These are phyloP conservation scores for Calonectria pauciramosa DNA, from an alignment of 2,329 filamentous ascomycete species.

Conservation along the genomic window DNA sequence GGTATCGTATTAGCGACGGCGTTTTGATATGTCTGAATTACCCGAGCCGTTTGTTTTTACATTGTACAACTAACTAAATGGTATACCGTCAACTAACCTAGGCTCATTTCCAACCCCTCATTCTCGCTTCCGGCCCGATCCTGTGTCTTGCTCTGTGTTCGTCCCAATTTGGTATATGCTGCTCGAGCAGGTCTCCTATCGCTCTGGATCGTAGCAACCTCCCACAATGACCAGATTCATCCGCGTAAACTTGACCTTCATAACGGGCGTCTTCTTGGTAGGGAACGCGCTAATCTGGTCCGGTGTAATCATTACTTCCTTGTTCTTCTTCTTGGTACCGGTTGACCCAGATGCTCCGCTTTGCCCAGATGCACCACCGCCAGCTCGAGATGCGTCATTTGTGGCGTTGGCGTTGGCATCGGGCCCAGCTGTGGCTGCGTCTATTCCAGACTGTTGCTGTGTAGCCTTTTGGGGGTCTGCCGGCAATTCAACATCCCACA, in stretches of 20 bases:
- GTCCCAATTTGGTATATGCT: not conserved
- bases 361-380: conserved; percentile 44
- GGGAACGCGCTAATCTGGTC: conserved; percentile 96
- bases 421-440: conserved; percentile 57
- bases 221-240: conserved; percentile 96
- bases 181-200: conserved; percentile 46
- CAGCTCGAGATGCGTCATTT: conserved; percentile 47
- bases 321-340: conserved; percentile 80
- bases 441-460: conserved; percentile 58
- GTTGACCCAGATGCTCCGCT: conserved; percentile 45
- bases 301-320: conserved; percentile 89
- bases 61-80: conserved; percentile 9
- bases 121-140: not conserved
- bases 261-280: conserved; percentile 95
- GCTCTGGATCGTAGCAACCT: conserved; percentile 75
- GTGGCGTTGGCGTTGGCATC: conserved; percentile 53
- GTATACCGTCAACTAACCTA: not conserved
- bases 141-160: not conserved
- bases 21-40: not conserved
- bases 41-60: not conserved
- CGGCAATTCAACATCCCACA: conserved; percentile 90
- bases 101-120: not conserved
- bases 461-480: conserved; percentile 74
- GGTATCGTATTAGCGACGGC: not conserved
- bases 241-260: conserved; percentile 92